A percentile compares a stretch with the other conserved stretches of the same genome.
Conservation (phyloP, 441 rosid species). For the Bruguiera hainesii region DNA sequence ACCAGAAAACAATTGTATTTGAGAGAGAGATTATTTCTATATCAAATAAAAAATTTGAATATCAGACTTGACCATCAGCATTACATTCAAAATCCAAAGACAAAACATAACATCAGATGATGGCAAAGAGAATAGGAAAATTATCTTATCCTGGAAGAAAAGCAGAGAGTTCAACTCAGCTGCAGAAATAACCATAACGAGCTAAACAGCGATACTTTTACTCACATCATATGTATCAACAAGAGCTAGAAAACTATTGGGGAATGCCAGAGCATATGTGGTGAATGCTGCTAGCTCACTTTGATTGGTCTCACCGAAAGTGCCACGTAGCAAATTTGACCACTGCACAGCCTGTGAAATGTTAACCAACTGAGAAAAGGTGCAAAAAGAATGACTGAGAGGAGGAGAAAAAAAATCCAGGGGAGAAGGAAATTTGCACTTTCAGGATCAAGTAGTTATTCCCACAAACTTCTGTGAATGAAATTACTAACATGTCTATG, state of each 20-base stretch:
- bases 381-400: neutral
- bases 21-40: slow-evolving; percentile 4
- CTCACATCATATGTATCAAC: slow-evolving; percentile 95
- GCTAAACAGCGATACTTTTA: slow-evolving; percentile 18
- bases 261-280: slow-evolving; percentile 91
- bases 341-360: slow-evolving; percentile 43
- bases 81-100: neutral
- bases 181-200: neutral
- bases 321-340: slow-evolving; percentile 45
- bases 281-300: slow-evolving; percentile 93
- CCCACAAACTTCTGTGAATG: neutral
- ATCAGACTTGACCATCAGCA: neutral
- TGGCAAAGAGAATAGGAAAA: neutral
- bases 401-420: neutral
- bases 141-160: slow-evolving; percentile 7
- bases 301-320: slow-evolving; percentile 82
- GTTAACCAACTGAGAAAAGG: slow-evolving; percentile 17
- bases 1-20: neutral
- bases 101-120: neutral
- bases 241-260: slow-evolving; percentile 72
- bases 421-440: slow-evolving; percentile 5
- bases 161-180: slow-evolving; percentile 8
- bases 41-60: neutral
- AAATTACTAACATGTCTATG: neutral
- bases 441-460: slow-evolving; percentile 5